Evolutionary conservation across 1,284 basidiomycete species (phyloP).

Genomic region (Leccinum angustisporum): DNA sequence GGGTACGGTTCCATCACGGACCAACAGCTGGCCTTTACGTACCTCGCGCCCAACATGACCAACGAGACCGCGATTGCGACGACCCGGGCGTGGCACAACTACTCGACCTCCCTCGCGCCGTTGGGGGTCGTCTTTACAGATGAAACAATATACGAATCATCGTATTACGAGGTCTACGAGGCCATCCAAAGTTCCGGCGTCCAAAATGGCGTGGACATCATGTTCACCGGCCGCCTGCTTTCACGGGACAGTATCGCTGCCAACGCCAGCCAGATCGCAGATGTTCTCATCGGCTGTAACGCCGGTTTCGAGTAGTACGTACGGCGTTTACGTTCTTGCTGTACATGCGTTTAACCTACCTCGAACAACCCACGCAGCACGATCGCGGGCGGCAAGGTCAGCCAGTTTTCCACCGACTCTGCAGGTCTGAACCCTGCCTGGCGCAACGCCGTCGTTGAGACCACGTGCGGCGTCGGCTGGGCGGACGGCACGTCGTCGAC

Average conservation of each 20-base stretch:
- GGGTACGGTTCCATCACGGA: conserved; percentile 9
- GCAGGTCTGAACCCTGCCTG: conserved; percentile 45
- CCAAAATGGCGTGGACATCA: conserved; percentile 24
- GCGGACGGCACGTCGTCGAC: conserved; percentile 31
- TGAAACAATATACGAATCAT: conserved; percentile 11
- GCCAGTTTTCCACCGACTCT: conserved; percentile 35
- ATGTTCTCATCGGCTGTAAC: conserved; percentile 25
- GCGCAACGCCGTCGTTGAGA: conserved; percentile 39
- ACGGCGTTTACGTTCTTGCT: not conserved
- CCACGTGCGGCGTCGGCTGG: conserved; percentile 32
- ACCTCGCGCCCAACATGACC: conserved; percentile 36
- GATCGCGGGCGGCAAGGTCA: conserved; percentile 40
- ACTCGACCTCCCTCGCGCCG: conserved; percentile 13
- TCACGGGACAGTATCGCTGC: conserved; percentile 32
- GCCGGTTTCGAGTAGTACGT: conserved; percentile 19
- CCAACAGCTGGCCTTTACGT: conserved; percentile 20
- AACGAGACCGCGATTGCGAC: conserved; percentile 34
- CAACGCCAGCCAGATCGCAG: conserved; percentile 31
- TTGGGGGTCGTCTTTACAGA: conserved; percentile 6
- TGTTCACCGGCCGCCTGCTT: conserved; percentile 39
- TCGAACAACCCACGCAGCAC: not conserved
- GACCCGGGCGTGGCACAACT: conserved; percentile 33
- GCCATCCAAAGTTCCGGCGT: conserved; percentile 8
- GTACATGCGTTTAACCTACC: too few species aligned
- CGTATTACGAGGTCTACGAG: conserved; percentile 33